Conservation (phyloP, 139 green algal species). For the Chlamydomonas sphaeroides region DNA sequence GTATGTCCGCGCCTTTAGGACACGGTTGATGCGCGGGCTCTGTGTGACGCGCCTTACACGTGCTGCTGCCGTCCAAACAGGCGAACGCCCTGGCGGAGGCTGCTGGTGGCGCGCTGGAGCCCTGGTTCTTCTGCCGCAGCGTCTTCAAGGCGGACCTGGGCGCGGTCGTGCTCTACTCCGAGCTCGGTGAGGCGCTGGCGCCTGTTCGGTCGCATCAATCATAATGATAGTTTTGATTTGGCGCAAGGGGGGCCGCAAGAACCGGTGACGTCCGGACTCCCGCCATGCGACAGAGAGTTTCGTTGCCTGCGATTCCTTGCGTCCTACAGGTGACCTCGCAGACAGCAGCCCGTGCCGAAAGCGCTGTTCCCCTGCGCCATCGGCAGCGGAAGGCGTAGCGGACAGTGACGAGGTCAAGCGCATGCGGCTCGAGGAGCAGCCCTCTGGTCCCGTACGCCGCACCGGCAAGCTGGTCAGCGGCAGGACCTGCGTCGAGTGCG, state of each 20-base stretch:
- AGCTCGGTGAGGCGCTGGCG: constrained; percentile 48
- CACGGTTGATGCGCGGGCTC: too few relatives aligned
- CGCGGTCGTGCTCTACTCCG: constrained; percentile 31
- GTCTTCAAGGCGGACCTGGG: constrained; percentile 39
- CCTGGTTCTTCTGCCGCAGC: constrained; percentile 60
- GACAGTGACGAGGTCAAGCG: constrained; percentile 46
- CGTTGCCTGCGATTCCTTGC: too few relatives aligned
- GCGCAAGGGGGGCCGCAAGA: too few relatives aligned
- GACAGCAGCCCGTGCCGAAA: neutral
- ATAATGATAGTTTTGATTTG: too few relatives aligned
- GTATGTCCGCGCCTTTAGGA: too few relatives aligned
- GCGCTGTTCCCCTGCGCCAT: too few relatives aligned
- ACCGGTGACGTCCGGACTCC: too few relatives aligned
- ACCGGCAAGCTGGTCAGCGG: constrained; percentile 36
- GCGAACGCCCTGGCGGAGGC: too few relatives aligned
- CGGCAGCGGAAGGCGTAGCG: constrained; percentile 28
- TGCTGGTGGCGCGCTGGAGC: neutral
- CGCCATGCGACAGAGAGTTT: too few relatives aligned
- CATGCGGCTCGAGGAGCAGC: constrained; percentile 8
- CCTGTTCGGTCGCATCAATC: too few relatives aligned
- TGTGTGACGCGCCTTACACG: too few relatives aligned
- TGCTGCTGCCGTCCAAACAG: too few relatives aligned
- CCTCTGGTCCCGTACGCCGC: neutral
- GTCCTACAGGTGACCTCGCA: neutral
- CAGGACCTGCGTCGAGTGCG: constrained; percentile 59